These are phyloP conservation scores for Lactarius sp. DNA, from an alignment of 768 basidiomycete genomes.

Conservation along the genomic window DNA sequence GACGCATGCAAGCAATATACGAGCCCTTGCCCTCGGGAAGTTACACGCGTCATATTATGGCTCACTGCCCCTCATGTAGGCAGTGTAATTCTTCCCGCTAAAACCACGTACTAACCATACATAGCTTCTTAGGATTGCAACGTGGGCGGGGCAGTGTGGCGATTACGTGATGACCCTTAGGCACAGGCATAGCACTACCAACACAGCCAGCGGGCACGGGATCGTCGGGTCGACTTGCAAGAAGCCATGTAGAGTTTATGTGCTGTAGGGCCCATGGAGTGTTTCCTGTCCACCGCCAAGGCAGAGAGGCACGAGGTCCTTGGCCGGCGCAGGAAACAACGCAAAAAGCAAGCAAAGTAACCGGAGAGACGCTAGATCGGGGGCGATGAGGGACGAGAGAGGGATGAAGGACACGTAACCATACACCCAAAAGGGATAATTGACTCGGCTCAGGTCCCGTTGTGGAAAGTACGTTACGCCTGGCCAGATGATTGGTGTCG, in stretches of 20 bases:
- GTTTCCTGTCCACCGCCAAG: not conserved
- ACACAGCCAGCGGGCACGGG: not conserved
- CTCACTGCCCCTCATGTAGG: not conserved
- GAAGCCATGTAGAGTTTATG: not conserved
- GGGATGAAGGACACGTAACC: too few relatives aligned
- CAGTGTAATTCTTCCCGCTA: not conserved
- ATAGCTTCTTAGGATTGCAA: not conserved
- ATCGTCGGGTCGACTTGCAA: too few relatives aligned
- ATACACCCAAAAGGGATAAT: too few relatives aligned
- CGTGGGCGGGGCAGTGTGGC: not conserved
- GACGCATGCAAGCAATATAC: too few relatives aligned
- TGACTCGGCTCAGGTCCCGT: too few relatives aligned
- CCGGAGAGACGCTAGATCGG: too few relatives aligned
- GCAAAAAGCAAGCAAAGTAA: too few relatives aligned
- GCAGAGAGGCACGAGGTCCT: not conserved
- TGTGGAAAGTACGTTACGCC: not conserved
- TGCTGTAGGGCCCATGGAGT: not conserved
- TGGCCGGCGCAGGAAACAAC: not conserved
- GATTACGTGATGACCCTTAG: not conserved
- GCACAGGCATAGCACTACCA: not conserved
- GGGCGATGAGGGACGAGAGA: too few relatives aligned
- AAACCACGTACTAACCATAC: not conserved
- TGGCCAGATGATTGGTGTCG: not conserved
- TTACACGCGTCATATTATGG: too few relatives aligned
- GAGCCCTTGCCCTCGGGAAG: too few relatives aligned